Evolutionary conservation across 2,329 filamentous ascomycete genomes (phyloP), one percentile per base, ranked within the genome.

Genomic region (Fusarium lyarnte): DNA sequence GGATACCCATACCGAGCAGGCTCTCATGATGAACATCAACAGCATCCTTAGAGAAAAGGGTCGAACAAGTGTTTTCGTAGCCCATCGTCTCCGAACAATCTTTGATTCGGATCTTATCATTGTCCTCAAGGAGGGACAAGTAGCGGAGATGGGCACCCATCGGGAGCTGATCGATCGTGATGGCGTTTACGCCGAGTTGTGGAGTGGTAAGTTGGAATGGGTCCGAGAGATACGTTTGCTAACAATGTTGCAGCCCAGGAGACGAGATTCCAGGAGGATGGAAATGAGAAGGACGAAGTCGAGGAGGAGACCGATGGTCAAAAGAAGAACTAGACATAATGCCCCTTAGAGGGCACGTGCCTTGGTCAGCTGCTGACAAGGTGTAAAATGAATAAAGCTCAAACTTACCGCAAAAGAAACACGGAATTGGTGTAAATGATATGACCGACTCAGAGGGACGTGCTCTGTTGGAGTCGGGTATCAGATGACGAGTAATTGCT

Each of bases 101-200:
- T 97, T 93, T 78, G 96, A 98, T 78, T 93, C 93, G 42, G 93
- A 98, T 82, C 85, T 95, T 76, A 98, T 98, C 76, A 95, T 98
- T 76, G 96, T 98, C 41, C 84, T 98, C 63, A 92, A 91, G 79
- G 91, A 93, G 67, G 96, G 96, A 0, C 86, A 85, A 19, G 94
- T 98, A n/a, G 94, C 91, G 5, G 96, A 98, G 84, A 90, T 89
- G 81, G 96, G 96, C 19, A 97, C 93, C 21, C 96, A 99, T 81
- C 88, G 92, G 66, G 89, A 96, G 80, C 83, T 99, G 65, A 90
- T 98, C 69, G 92, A 96, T 74, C 85, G 83, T 21, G 92, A 89
- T 16, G 94, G 94, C 0, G 86, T 98, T 27, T 98, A 98, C 81
- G 90, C 93, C 11, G 92, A 97, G 82, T 85, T 98, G 49, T 98